Evolutionary conservation across 2,329 filamentous ascomycete genomes (phyloP).

Genomic region (Hawksworthiomyces lignivorus): DNA sequence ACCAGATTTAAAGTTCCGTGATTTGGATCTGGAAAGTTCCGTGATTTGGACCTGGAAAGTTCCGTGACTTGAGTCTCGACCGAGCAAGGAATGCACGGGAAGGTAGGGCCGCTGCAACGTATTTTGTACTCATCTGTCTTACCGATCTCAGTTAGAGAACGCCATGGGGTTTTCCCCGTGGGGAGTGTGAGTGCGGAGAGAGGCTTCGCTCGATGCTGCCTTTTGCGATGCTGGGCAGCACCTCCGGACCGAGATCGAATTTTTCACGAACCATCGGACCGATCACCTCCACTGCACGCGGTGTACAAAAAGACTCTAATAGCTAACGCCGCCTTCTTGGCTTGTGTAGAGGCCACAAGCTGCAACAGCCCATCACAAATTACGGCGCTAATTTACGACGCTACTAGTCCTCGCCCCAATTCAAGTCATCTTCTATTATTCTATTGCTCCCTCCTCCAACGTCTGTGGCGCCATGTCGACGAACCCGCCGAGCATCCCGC

Average conservation of each 20-base stretch:
- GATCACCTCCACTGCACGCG: not conserved
- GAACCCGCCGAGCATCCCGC: not conserved
- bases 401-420: too few species aligned
- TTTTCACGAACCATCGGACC: not conserved
- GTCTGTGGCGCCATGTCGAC: not conserved
- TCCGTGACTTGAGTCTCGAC: too few species aligned
- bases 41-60: not conserved
- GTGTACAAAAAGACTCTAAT: not conserved
- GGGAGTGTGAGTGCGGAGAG: not conserved
- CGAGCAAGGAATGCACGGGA: too few species aligned
- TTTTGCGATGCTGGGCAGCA: too few species aligned
- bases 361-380: too few species aligned
- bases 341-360: too few species aligned
- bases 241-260: not conserved
- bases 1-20: not conserved
- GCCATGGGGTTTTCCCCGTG: too few species aligned
- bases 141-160: too few species aligned
- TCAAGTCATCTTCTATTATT: not conserved
- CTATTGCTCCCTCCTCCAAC: too few species aligned
- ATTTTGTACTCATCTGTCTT: too few species aligned
- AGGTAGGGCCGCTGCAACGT: too few species aligned
- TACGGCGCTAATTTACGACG: too few species aligned
- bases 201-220: not conserved
- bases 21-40: not conserved
- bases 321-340: not conserved